phyloP scores from a whole-genome alignment of 495 filamentous ascomycete species.

The Cercophora sp. region DNA sequence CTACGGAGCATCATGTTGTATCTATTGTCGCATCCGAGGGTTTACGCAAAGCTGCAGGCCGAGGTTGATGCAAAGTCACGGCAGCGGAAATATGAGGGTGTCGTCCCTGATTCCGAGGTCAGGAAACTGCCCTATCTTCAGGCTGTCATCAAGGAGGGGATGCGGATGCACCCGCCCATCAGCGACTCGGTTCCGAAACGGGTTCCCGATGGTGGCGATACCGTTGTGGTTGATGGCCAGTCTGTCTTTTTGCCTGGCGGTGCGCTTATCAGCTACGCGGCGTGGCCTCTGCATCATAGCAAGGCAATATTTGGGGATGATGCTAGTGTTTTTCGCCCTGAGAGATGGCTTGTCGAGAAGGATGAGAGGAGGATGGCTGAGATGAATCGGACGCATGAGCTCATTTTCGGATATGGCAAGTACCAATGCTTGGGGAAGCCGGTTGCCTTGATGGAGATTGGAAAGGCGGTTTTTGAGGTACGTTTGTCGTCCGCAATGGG shows the following conservation, averaged over 20 bases:
- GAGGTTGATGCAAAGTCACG: slow-evolving; percentile 46
- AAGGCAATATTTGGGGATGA: slow-evolving; percentile 40
- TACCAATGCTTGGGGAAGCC: slow-evolving; percentile 33
- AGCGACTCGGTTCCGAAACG: slow-evolving; percentile 32
- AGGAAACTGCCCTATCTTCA: slow-evolving; percentile 42
- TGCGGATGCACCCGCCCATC: slow-evolving; percentile 37
- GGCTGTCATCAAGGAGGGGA: slow-evolving; percentile 43
- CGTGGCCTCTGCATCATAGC: slow-evolving; percentile 24
- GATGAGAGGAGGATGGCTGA: slow-evolving; percentile 24
- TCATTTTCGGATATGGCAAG: slow-evolving; percentile 33
- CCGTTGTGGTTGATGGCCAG: slow-evolving; percentile 33
- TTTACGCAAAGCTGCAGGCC: slow-evolving; percentile 49
- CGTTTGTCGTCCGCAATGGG: too few species aligned
- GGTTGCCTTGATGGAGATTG: slow-evolving; percentile 35
- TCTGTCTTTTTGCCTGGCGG: slow-evolving; percentile 48
- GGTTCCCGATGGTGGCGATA: slow-evolving; percentile 43
- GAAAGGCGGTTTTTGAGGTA: slow-evolving; percentile 49
- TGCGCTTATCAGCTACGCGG: slow-evolving; percentile 40
- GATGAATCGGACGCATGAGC: slow-evolving; percentile 31
- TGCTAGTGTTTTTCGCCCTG: slow-evolving; percentile 43
- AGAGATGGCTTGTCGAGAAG: slow-evolving; percentile 45
- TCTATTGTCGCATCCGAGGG: slow-evolving; percentile 39
- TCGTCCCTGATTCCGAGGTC: slow-evolving; percentile 37
- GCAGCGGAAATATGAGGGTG: slow-evolving; percentile 15
- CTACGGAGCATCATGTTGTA: slow-evolving; percentile 53